These are phyloP conservation scores for Leonotis leonurus DNA, from an alignment of 257 asterid species.

Conservation along the genomic window DNA sequence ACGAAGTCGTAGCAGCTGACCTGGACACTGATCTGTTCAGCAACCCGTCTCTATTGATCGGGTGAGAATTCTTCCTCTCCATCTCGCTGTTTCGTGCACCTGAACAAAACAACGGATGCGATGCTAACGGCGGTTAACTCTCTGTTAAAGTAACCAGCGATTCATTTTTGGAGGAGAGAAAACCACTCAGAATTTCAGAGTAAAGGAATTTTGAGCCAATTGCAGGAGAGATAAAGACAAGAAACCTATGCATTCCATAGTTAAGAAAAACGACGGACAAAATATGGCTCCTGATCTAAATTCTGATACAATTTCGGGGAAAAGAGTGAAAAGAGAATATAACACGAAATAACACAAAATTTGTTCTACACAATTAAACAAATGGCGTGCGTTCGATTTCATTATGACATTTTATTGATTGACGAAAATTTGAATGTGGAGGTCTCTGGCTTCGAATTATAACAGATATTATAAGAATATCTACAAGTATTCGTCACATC, in stretches of 20 bases:
- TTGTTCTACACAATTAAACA: neutral
- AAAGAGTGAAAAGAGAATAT: neutral
- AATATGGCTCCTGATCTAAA: neutral
- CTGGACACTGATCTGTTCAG: slow-evolving; percentile 41
- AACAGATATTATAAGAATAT: neutral
- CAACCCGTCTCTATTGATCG: slow-evolving; percentile 39
- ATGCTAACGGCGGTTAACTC: slow-evolving; percentile 17
- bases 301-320: neutral
- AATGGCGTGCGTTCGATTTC: neutral
- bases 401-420: neutral
- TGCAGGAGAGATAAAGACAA: neutral
- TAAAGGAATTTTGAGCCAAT: neutral
- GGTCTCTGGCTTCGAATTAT: neutral
- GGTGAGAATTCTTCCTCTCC: slow-evolving; percentile 45
- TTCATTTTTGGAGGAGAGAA: neutral
- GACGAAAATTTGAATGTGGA: neutral
- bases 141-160: slow-evolving; percentile 8
- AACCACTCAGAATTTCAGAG: neutral
- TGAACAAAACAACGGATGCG: neutral
- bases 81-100: slow-evolving; percentile 25
- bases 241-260: neutral
- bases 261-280: neutral
- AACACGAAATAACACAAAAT: no score
- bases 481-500: neutral
- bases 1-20: slow-evolving; percentile 43